Base-by-base conservation (phyloP, 371 early-diverging fungal genomes). In the Mortierella sp. region DNA sequence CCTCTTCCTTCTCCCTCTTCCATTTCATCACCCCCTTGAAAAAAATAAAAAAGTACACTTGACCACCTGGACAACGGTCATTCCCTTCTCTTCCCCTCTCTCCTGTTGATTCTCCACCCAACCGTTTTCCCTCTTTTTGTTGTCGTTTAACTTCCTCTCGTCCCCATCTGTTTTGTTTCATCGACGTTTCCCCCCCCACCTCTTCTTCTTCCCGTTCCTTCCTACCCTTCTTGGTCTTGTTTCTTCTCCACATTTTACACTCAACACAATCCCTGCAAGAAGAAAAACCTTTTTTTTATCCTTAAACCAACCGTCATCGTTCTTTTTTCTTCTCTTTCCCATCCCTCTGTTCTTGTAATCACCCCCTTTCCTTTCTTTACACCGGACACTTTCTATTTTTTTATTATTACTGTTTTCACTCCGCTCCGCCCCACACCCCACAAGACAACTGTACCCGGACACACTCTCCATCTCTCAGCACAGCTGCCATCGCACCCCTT, bases 371-470 rank as follows among this genome's bases (percentile, higher is more conserved):
- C 60, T n/a, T 16, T 13, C 31, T 16, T 60, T 26, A 28, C n/a
- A 11, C 58, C 50, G 48, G 28, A 42, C 58, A 42, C 21, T 45
- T 42, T 44, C 34, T 47, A 26, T 42, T 48, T 57, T 47, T 42
- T 26, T 58, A 47, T 14, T 26, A 34, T 42, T 45, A 9, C 19
- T 8, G 45, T 48, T 44, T 38, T 63, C 65, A 47, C n/a, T 47
- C 65, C 52, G 42, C 76, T 31, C 47, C 76, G 21, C 65, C 14
- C 54, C 70, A 42, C n/a, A 50, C 63, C 63, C 31, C 63, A 63
- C 21, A 63, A 16, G 19, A 63, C 16, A 63, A 34, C 63, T 63
- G 34, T 34, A 63, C 63, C 34, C 38, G 63, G 63, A 63, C 63
- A 63, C 34, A 63, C 16, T 19, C 28, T 63, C 31, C 63, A 19